Conservation (phyloP, 116 monocot species). For the Posidonia oceanica region DNA sequence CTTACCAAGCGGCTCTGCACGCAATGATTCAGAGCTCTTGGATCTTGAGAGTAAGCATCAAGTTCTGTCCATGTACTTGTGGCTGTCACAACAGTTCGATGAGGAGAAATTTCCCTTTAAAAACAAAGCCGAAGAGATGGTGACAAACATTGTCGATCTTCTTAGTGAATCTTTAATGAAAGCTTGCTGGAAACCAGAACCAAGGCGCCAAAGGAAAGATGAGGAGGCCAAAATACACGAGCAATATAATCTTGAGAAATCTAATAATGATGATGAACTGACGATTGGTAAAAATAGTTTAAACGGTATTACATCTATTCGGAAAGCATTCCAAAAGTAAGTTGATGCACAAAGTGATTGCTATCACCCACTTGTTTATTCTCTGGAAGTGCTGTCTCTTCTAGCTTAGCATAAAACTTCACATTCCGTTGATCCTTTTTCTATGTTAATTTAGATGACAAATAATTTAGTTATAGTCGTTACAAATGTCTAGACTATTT, state of each 20-base stretch:
- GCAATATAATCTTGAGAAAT: not conserved
- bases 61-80: constrained; percentile 83
- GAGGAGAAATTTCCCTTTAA: constrained; percentile 74
- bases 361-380: no score
- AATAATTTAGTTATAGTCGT: no score
- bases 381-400: no score
- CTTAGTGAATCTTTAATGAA: constrained; percentile 69
- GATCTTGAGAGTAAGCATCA: constrained; percentile 98
- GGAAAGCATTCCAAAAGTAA: constrained; percentile 7
- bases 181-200: constrained; percentile 75
- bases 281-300: not conserved
- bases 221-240: not conserved
- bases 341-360: not conserved
- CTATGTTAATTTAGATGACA: no score
- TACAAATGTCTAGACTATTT: no score
- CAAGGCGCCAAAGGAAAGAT: constrained; percentile 18
- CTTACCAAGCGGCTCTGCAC: constrained; percentile 65
- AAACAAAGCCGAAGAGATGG: constrained; percentile 69
- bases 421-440: no score
- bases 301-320: constrained; percentile 2
- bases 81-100: constrained; percentile 84
- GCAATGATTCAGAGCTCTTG: constrained; percentile 70
- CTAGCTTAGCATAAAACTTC: no score
- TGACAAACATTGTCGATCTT: constrained; percentile 59
- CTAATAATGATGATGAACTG: constrained; percentile 1